Evolutionary conservation across 2,329 filamentous ascomycete genomes (phyloP), one percentile per base, ranked within the genome.

Genomic region (Periconia sp.): DNA sequence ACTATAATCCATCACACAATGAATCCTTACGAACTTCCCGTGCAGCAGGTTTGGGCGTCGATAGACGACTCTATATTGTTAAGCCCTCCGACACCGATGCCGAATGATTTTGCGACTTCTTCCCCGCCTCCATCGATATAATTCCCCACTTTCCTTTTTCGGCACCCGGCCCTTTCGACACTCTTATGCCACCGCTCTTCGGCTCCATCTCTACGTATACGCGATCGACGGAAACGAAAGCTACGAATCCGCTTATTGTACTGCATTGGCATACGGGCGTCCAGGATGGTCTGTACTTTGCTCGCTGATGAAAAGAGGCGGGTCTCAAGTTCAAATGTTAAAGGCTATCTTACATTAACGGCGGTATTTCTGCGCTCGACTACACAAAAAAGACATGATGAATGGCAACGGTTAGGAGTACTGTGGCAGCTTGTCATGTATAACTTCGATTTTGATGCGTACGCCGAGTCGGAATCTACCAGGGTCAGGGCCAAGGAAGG

Each of bases 31-130:
- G 54, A 72, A 68, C 65, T 83, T 81, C 77, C 77, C 80, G 81
- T 85, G 80, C 85, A 89, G 82, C 90, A 96, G 91, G 88, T 96
- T 96, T 88, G 91, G 91, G 82, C 90, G 92, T 81, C 91, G 91
- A 89, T 96, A 92, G 64, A 64, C 68, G 64, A 64, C 61, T 52
- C 56, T 53, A 58, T 52, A 61, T 69, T 63, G 63, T 64, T 58
- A 67, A 64, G 66, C 64, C 69, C 60, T 64, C 65, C 64, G 65
- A 70, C 59, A 62, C 59, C 62, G 60, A 66, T 58, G 54, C 56
- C 63, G 62, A 71, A 59, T 59, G 64, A 48, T 59, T 59, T 62
- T 64, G 62, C 66, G 62, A 65, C 55, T 55, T 60, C 59, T 52
- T 57, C 56, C 59, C 59, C 59, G 53, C 61, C 65, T 57, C 58